Percentiles rank a stretch among this genome's conserved stretches.
Evolutionary conservation across 345 rosid species (phyloP).

Genomic region (Salix purpurea): DNA sequence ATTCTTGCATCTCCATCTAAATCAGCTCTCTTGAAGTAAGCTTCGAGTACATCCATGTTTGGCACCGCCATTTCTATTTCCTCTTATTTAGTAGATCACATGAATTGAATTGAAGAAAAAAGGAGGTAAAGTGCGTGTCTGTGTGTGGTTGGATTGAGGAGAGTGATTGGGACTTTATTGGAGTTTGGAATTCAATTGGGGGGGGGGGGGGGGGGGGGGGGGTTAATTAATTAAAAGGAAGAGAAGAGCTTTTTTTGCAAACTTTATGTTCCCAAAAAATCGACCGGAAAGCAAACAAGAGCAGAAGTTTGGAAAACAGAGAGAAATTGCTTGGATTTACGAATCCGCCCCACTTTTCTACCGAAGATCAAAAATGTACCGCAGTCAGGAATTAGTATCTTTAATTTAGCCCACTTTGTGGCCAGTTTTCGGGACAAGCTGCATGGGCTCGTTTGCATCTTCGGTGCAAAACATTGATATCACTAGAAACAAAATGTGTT

Average conservation of each 20-base stretch:
- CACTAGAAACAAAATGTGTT: background rate
- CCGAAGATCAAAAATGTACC: no score
- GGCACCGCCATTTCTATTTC: slow-evolving; percentile 45
- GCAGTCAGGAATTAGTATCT: no score
- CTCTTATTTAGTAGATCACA: slow-evolving; percentile 4
- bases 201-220: no score
- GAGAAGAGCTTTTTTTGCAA: background rate
- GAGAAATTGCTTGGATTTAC: no score
- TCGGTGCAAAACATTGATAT: background rate
- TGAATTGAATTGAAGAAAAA: background rate
- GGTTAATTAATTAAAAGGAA: background rate
- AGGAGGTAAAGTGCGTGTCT: background rate
- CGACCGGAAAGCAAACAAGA: background rate
- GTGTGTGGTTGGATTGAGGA: slow-evolving; percentile 20
- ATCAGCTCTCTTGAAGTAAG: slow-evolving; percentile 82
- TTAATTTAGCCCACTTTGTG: no score
- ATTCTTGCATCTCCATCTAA: slow-evolving; percentile 91
- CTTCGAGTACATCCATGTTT: slow-evolving; percentile 76
- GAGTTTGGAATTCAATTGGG: background rate
- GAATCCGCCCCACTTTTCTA: no score
- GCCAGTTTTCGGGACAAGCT: no score
- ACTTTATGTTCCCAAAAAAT: background rate
- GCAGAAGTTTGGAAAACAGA: no score
- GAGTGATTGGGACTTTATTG: background rate
- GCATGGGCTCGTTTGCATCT: background rate